Conservation (phyloP, 169 alveolate genomes). For the Fabrea salina region DNA sequence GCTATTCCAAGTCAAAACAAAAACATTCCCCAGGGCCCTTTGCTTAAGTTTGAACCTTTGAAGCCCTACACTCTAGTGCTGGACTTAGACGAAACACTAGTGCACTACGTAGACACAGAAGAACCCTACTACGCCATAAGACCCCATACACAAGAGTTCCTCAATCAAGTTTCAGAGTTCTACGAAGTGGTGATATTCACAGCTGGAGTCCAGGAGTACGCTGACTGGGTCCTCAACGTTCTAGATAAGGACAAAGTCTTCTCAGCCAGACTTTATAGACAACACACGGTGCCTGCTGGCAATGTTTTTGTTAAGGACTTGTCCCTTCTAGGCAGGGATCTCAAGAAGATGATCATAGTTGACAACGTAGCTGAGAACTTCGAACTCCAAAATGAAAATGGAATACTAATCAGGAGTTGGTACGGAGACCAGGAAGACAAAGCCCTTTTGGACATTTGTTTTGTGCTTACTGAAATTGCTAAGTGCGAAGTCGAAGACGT, state of each 20-base stretch:
- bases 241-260: constrained; percentile 68
- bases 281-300: constrained; percentile 75
- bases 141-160: constrained; percentile 74
- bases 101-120: constrained; percentile 77
- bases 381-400: constrained; percentile 77
- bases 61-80: constrained; percentile 83
- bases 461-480: constrained; percentile 52
- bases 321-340: constrained; percentile 75
- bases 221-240: constrained; percentile 81
- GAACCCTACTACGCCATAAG: constrained; percentile 82
- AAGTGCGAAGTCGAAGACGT: constrained; percentile 54
- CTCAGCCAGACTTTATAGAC: constrained; percentile 81
- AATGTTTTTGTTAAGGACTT: constrained; percentile 76
- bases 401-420: constrained; percentile 85
- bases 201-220: constrained; percentile 87
- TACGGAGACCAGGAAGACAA: constrained; percentile 76
- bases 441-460: constrained; percentile 62
- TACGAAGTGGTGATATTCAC: constrained; percentile 83
- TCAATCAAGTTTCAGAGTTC: constrained; percentile 59
- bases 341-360: constrained; percentile 72
- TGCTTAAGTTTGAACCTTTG: too few relatives aligned
- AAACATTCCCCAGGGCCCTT: too few relatives aligned
- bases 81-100: constrained; percentile 89
- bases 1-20: too few relatives aligned
- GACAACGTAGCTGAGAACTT: constrained; percentile 88